Conservation (phyloP, 495 filamentous ascomycete species). For the Hypomontagnella submonticulosa region DNA sequence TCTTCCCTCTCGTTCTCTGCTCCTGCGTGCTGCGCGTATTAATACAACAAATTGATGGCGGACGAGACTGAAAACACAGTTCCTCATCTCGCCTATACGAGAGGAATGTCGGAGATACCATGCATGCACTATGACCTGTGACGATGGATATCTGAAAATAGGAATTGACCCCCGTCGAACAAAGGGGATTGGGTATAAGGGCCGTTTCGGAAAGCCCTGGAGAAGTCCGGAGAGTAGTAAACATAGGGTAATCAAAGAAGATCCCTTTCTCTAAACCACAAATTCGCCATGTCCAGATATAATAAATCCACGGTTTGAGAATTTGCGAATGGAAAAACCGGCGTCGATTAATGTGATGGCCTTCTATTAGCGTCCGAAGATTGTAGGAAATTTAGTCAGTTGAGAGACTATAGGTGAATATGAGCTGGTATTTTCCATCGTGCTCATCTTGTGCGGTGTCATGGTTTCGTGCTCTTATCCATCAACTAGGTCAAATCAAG, state of each 20-base stretch:
- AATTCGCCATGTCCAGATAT: no score
- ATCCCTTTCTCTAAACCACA: no score
- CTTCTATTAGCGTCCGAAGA: no score
- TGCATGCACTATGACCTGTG: constrained; percentile 36
- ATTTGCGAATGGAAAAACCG: no score
- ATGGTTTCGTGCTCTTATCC: no score
- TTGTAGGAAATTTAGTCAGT: no score
- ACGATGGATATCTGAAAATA: neutral
- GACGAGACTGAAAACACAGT: neutral
- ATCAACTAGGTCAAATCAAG: neutral
- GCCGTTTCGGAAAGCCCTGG: constrained; percentile 4
- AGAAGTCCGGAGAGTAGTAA: no score
- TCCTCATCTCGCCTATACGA: constrained; percentile 13
- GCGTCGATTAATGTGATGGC: no score
- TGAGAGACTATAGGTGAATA: neutral
- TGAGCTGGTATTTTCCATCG: constrained; percentile 12
- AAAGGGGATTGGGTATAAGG: neutral
- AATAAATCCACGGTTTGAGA: no score
- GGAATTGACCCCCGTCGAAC: neutral
- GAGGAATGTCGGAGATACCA: neutral
- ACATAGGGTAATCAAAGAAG: no score
- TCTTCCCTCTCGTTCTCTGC: constrained; percentile 11
- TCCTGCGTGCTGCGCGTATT: constrained; percentile 8
- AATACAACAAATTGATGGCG: constrained; percentile 13
- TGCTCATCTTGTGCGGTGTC: neutral